Evolutionary conservation across 1,284 basidiomycete species (phyloP).

Genomic region (Apiotrichum siamense): DNA sequence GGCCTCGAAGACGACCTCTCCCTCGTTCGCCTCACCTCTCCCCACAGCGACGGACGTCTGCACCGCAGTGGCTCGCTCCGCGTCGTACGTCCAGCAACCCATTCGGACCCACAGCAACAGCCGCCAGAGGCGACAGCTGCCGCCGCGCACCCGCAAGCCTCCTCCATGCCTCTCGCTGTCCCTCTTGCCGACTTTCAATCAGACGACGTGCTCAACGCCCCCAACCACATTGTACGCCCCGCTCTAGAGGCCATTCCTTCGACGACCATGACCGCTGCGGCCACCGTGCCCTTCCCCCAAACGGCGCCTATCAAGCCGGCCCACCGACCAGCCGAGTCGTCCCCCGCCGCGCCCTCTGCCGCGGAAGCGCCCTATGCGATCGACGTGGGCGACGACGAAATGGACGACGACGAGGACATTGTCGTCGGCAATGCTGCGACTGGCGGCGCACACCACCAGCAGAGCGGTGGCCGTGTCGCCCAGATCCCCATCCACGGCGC

Average conservation of each 20-base stretch:
- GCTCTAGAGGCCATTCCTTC: background rate
- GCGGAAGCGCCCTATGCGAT: no score
- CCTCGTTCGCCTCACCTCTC: background rate
- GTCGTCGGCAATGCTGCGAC: no score
- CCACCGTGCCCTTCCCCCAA: background rate
- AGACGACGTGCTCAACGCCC: slow-evolving; percentile 9
- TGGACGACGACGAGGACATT: background rate
- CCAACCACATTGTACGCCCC: no score
- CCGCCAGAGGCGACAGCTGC: background rate
- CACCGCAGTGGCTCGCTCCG: background rate
- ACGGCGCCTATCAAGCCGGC: background rate
- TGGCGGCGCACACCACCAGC: no score
- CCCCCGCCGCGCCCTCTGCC: no score
- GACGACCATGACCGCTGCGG: background rate
- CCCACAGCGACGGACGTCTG: background rate
- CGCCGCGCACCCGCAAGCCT: background rate
- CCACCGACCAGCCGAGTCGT: no score
- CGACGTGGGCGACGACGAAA: background rate
- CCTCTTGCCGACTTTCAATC: slow-evolving; percentile 2
- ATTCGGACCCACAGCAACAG: background rate
- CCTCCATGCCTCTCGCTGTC: background rate
- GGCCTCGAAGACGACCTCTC: background rate
- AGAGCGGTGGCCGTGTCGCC: no score
- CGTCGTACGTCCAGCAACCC: background rate
- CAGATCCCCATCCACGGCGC: background rate